Percentiles rank a stretch among this genome's conserved stretches.
Evolutionary conservation across 768 basidiomycete species (phyloP).

Genomic region (Basidioascus undulatus): DNA sequence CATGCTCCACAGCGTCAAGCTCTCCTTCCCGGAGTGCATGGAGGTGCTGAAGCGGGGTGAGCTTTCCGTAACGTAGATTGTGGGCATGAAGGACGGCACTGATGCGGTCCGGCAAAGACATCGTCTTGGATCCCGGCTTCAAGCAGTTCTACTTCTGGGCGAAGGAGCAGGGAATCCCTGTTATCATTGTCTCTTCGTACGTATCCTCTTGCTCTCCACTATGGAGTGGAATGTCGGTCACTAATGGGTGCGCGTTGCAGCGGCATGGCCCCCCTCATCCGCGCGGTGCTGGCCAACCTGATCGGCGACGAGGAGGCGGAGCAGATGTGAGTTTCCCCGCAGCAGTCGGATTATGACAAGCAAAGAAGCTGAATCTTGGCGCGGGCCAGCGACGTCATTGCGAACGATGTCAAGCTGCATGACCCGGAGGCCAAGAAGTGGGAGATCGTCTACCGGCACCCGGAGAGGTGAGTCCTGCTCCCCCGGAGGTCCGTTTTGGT

Average conservation of each 20-base stretch:
- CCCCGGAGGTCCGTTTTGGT: not conserved
- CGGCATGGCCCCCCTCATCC: slow-evolving; percentile 80
- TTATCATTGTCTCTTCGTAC: slow-evolving; percentile 55
- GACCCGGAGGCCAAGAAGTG: slow-evolving; percentile 38
- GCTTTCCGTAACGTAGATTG: slow-evolving; percentile 11
- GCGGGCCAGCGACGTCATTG: slow-evolving; percentile 66
- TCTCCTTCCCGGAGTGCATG: slow-evolving; percentile 61
- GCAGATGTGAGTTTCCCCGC: too few relatives aligned
- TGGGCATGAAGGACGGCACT: not conserved
- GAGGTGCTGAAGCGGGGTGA: slow-evolving; percentile 44
- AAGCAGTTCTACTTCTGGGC: slow-evolving; percentile 65
- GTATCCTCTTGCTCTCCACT: not conserved
- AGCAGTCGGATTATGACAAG: too few relatives aligned
- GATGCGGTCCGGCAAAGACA: slow-evolving; percentile 26
- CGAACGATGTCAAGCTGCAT: slow-evolving; percentile 46
- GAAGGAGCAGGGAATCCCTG: slow-evolving; percentile 47
- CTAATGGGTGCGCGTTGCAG: not conserved
- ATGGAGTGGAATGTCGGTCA: slow-evolving; percentile 21
- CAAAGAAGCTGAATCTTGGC: too few relatives aligned
- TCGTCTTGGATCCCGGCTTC: slow-evolving; percentile 63
- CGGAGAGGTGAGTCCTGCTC: slow-evolving; percentile 45
- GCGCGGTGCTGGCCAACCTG: slow-evolving; percentile 56
- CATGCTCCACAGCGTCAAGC: slow-evolving; percentile 62
- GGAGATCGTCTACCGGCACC: slow-evolving; percentile 69
- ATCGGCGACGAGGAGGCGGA: slow-evolving; percentile 43